Evolutionary conservation across 2,329 filamentous ascomycete genomes (phyloP).

Genomic region (Aspergillus sp.): DNA sequence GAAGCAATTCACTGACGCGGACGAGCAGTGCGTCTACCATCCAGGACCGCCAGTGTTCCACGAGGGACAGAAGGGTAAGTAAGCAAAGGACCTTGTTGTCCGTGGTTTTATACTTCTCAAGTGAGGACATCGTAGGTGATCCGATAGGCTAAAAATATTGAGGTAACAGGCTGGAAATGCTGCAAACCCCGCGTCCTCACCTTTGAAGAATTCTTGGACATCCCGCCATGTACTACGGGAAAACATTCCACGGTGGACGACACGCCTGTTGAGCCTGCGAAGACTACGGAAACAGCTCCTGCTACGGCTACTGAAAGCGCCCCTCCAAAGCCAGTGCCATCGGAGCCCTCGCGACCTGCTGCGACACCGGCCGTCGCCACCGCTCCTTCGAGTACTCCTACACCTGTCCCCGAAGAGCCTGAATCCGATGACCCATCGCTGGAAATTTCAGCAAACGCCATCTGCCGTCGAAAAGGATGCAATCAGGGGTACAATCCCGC

Average conservation of each 20-base stretch:
- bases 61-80: conserved; percentile 91
- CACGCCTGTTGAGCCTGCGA: conserved; percentile 44
- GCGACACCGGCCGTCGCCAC: conserved; percentile 24
- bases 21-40: conserved; percentile 84
- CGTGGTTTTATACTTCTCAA: too few relatives aligned
- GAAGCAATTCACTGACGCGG: conserved; percentile 72
- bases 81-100: conserved; percentile 18
- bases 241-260: conserved; percentile 85
- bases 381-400: conserved; percentile 20
- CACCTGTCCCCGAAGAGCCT: conserved; percentile 52
- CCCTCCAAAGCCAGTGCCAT: conserved; percentile 5
- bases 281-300: conserved; percentile 23
- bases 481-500: conserved; percentile 55
- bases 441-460: conserved; percentile 63
- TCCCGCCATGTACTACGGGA: conserved; percentile 85
- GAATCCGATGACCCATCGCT: conserved; percentile 77
- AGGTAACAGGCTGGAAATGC: conserved; percentile 79
- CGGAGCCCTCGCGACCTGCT: conserved; percentile 8
- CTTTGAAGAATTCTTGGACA: conserved; percentile 94
- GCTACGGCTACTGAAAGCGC: conserved; percentile 13
- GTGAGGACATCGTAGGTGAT: background rate
- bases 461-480: conserved; percentile 72
- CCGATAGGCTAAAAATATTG: too few relatives aligned
- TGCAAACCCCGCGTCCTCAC: conserved; percentile 95
- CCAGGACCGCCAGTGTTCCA: conserved; percentile 91